Evolutionary conservation across 2,329 filamentous ascomycete genomes (phyloP), one percentile per base, ranked within the genome.

Genomic region (Neonectria ditissima): DNA sequence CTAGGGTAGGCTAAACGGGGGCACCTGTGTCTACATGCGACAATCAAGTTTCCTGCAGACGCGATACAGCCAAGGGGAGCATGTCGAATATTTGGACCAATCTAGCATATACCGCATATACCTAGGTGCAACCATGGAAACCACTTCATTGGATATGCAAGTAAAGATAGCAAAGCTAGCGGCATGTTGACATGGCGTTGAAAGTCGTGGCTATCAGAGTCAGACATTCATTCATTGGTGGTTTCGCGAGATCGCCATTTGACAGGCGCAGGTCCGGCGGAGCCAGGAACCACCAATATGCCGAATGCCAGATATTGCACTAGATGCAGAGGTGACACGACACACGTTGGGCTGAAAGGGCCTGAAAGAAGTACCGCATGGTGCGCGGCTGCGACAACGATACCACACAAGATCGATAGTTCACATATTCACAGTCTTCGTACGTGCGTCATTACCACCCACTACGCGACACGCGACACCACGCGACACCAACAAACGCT

Each of bases 201-300:
- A 11, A 22, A 30, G 9, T 32, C 20, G 28, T 4, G 14, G 47
- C 18, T 16, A 4, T 18, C 18, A 20, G 14, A 8, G 34, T 13
- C 8, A 16, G 9, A 7, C 20, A 5, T 5, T 16, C 32, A 16
- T 37, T 50, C 11, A 30, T 37, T 37, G 20, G 59, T 57, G 41
- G 59, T 48, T 57, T 47, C 43, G 24, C 47, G 32, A 41, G 44
- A 62, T 41, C 30, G 54, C 52, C 41, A 47, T 28, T 52, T 57
- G 59, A 57, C 55, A 47, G 28, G 28, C 48, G 48, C 55, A 53
- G 55, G 26, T 58, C 54, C 48, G 43, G 41, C 54, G 48, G 43
- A 30, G 53, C 41, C 28, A 28, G 30, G 24, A 34, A 44, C 34
- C 24, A 44, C 34, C 24, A 30, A 30, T 30, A 28, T 30, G 45